Percentiles rank a stretch among this genome's conserved stretches.
These are phyloP conservation scores for Catenaria anguillulae DNA, from an alignment of 371 early-diverging fungal genomes.

Conservation along the genomic window DNA sequence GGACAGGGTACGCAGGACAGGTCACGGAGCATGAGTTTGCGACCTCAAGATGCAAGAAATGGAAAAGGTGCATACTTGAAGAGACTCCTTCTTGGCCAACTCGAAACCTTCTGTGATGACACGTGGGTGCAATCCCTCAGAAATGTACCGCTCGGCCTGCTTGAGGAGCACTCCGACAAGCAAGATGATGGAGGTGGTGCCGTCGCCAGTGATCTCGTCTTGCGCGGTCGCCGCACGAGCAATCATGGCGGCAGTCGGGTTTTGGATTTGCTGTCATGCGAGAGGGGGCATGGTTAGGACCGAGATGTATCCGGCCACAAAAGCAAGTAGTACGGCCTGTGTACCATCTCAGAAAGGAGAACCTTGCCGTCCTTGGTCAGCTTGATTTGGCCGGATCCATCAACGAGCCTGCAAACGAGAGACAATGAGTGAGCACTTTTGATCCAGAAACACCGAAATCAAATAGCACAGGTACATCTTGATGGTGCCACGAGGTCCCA, in stretches of 20 bases:
- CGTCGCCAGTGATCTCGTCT: conserved; percentile 98
- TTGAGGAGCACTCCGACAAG: conserved; percentile 93
- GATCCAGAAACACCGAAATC: neutral
- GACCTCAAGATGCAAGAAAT: conserved; percentile 3
- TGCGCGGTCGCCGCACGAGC: conserved; percentile 97
- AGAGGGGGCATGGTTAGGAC: conserved; percentile 3
- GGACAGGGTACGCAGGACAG: too few relatives aligned
- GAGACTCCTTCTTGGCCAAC: conserved; percentile 83
- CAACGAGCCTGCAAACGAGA: conserved; percentile 59
- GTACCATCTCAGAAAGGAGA: conserved; percentile 90
- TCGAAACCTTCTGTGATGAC: conserved; percentile 95
- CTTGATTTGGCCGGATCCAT: conserved; percentile 88
- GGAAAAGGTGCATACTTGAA: conserved; percentile 59
- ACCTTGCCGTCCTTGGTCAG: conserved; percentile 97
- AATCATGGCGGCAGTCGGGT: conserved; percentile 99
- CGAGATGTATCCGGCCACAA: conserved; percentile 5
- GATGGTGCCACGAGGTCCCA: conserved; percentile 98
- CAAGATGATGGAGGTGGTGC: conserved; percentile 94
- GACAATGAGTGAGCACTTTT: neutral
- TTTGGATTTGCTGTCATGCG: conserved; percentile 87
- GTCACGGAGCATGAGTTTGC: neutral
- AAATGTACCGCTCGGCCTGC: conserved; percentile 86
- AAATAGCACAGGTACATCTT: conserved; percentile 61
- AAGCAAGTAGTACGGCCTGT: neutral
- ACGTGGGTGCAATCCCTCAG: conserved; percentile 95